Conservation (phyloP, 1,284 basidiomycete species). For the Ganoderma multipileum region DNA sequence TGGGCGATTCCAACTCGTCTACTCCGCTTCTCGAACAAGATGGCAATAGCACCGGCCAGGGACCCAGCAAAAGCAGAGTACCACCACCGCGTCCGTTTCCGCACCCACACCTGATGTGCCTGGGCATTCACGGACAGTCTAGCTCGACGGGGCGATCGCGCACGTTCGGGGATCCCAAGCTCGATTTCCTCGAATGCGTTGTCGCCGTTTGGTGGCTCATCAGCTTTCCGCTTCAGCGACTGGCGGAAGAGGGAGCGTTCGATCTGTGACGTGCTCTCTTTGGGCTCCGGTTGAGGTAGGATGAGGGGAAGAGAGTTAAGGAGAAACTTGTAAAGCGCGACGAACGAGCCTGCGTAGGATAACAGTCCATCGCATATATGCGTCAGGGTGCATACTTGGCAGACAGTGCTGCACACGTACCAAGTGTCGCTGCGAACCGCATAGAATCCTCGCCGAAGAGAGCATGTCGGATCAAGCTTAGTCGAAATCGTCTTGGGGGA, state of each 20-base stretch:
- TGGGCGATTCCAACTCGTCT: constrained; percentile 83
- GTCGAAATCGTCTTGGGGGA: constrained; percentile 40
- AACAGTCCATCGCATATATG: background rate
- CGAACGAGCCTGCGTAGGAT: constrained; percentile 69
- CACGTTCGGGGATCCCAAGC: constrained; percentile 21
- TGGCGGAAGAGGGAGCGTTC: constrained; percentile 46
- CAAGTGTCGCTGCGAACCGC: constrained; percentile 87
- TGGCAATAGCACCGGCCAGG: constrained; percentile 80
- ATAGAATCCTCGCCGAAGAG: constrained; percentile 83
- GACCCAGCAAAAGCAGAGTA: constrained; percentile 90
- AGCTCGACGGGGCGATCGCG: constrained; percentile 44
- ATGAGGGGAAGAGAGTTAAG: constrained; percentile 85
- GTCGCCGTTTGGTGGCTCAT: constrained; percentile 34
- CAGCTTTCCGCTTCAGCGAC: constrained; percentile 11
- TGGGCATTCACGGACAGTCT: constrained; percentile 68
- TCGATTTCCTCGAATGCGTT: constrained; percentile 30
- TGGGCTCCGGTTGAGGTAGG: constrained; percentile 54
- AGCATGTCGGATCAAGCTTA: constrained; percentile 74
- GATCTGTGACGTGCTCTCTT: constrained; percentile 29
- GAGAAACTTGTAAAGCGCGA: constrained; percentile 82
- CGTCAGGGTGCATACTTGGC: too few species aligned
- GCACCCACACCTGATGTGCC: constrained; percentile 67
- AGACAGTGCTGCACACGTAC: constrained; percentile 56
- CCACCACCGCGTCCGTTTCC: constrained; percentile 79
- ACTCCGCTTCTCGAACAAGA: constrained; percentile 82